Evolutionary conservation across 257 asterid species (phyloP).

Genomic region (Solanum chilense): DNA sequence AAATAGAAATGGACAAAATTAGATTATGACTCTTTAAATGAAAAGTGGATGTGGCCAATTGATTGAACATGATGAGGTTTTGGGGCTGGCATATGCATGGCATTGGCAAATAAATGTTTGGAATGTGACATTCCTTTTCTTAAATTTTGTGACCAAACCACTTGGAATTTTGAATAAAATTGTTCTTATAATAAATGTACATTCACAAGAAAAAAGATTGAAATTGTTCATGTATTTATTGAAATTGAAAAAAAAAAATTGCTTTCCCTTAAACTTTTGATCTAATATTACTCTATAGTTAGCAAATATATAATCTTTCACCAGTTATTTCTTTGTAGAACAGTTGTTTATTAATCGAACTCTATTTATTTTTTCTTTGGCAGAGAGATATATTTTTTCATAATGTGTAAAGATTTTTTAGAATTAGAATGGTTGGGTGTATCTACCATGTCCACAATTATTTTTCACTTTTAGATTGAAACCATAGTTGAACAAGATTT

Average conservation of each 20-base stretch:
- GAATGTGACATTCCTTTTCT: conserved; percentile 1
- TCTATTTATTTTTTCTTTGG: not conserved
- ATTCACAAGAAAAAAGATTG: not conserved
- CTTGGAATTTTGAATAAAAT: not conserved
- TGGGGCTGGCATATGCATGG: not conserved
- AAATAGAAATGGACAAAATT: not conserved
- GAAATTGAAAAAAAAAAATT: not conserved
- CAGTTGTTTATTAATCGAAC: not conserved
- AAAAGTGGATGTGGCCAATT: not conserved
- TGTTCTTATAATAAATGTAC: not conserved
- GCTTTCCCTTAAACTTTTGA: not conserved
- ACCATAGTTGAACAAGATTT: not conserved
- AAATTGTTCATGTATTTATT: not conserved
- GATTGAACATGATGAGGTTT: not conserved
- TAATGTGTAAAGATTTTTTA: not conserved
- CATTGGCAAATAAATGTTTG: not conserved
- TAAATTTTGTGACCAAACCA: not conserved
- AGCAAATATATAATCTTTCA: not conserved
- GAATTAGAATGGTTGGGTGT: not conserved
- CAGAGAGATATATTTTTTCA: not conserved
- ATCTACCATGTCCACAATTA: not conserved
- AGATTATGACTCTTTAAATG: not conserved
- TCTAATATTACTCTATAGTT: not conserved
- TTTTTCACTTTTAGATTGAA: not conserved
- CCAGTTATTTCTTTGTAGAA: not conserved